Evolutionary conservation across 2,329 filamentous ascomycete species (phyloP), one percentile per base, ranked within the genome.

Genomic region (Hymenoscyphus linearis): DNA sequence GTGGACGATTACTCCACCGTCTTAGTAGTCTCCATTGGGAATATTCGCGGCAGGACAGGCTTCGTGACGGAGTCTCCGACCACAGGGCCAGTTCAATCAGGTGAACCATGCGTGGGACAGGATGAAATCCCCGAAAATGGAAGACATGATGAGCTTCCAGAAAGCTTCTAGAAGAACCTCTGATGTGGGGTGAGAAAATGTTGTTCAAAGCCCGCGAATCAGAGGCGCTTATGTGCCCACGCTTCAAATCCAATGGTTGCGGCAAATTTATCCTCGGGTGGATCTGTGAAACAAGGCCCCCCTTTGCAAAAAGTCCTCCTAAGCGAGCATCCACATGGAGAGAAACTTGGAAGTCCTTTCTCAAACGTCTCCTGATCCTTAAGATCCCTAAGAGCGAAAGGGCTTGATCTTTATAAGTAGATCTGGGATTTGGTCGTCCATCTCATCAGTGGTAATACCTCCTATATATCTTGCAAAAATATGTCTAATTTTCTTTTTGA

Each of bases 91-190:
- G 2, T 12, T 52, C 22, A 16, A 52, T 18, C 50, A 22, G 40
- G 7, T 52, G 7, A 18, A 52, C n/a, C 34, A 16, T 25, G 31
- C 26, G 14, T 25, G 27, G 55, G 34, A 31, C 13, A 25, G 31
- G 27, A 55, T 36, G 16, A 1, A 13, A 57, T 26, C 55, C 55
- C 14, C 26, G 55, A 18, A 31, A 18, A 44, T 57, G 22, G 55
- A 57, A 57, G 35, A 34, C 22, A 31, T 52, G 3, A 22, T 52
- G 25, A 16, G 47, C 50, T 52, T 52, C 34, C 26, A 37, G 13
- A 57, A 57, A 12, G 55, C 55, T 57, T 57, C 55, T 16, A 57
- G 55, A 57, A 57, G 55, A 22, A 57, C 22, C 14, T 27, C 26
- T 44, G 55, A 44, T 35, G 55, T 57, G 55, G 55, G 54, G 53